Evolutionary conservation across 495 filamentous ascomycete genomes (phyloP).

Genomic region (Daldinia concentrica): DNA sequence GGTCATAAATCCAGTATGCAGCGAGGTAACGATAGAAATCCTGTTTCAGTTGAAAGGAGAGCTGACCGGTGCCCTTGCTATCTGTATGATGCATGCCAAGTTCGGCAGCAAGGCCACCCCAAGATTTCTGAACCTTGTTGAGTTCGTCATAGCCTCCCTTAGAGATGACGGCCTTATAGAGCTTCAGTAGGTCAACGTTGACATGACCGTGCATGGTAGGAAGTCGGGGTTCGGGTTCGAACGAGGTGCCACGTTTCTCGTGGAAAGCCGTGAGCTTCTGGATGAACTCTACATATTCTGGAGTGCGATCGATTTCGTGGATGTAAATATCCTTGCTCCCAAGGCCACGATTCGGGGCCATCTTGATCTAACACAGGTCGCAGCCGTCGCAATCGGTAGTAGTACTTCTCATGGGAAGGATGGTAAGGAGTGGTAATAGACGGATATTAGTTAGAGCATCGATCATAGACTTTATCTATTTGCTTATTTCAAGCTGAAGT

Average conservation of each 20-base stretch:
- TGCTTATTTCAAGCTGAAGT: neutral
- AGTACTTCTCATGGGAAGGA: neutral
- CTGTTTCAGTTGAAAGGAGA: conserved; percentile 80
- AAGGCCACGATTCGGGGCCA: conserved; percentile 42
- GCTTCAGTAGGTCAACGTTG: conserved; percentile 73
- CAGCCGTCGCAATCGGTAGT: neutral
- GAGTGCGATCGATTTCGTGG: conserved; percentile 58
- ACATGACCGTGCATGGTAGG: conserved; percentile 61
- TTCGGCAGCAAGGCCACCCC: conserved; percentile 74
- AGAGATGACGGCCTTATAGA: conserved; percentile 74
- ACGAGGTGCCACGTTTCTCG: conserved; percentile 73
- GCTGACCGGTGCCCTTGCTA: conserved; percentile 70
- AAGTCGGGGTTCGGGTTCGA: conserved; percentile 78
- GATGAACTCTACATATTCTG: conserved; percentile 76
- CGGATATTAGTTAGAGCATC: neutral
- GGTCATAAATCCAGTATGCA: conserved; percentile 79
- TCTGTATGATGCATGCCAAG: conserved; percentile 65
- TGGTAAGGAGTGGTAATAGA: conserved; percentile 5
- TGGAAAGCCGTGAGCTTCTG: conserved; percentile 71
- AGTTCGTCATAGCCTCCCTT: conserved; percentile 84
- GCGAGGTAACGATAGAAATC: conserved; percentile 85
- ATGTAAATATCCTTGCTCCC: conserved; percentile 41
- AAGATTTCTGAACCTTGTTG: conserved; percentile 79
- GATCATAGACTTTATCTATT: neutral
- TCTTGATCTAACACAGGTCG: conserved; percentile 18